Base-by-base conservation (phyloP, 768 basidiomycete species). In the Xanthoconium stramineum region DNA sequence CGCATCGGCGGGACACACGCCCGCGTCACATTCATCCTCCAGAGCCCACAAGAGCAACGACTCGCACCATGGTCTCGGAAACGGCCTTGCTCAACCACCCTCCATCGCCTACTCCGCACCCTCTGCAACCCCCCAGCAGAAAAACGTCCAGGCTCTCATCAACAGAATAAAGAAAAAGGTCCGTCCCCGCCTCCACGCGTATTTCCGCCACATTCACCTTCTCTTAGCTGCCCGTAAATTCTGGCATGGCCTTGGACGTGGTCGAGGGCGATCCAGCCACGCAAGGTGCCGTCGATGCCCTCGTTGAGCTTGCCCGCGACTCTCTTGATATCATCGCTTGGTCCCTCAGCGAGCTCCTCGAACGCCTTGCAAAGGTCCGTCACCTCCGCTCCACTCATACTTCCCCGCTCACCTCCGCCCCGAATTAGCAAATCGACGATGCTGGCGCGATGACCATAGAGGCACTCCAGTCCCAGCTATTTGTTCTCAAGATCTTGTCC, bases 91-190 rank as follows among this genome's bases (percentile, higher is more conserved):
- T 6, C 71, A 74, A 28, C 71, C 71, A 15, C 69, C 71, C 8
- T 73, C 71, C 45, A 57, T 72, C 56, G 72, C 72, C 49, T 77
- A 76, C 64, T 70, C 74, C 32, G 62, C 73, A 17, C 63, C 65
- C 32, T 68, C 70, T 14, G 65, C 80, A 9, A 83, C 83, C 2
- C 86, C 88, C 2, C 89, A 94, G 67, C 88, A 91, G 74, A 91
- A 86, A 77, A 83, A 91, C 51, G 85, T 94, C 35, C 82, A 85
- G 60, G 85, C 85, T 9, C 75, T 95, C 59, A 89, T 95, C 36
- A 86, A 83, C 64, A 80, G 92, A 65, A 73, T 95, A 66, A 88
- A 85, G 73, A 82, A 84, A 72, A 94, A 91, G 82, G 93, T 89
- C 51, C 39, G 76, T 66, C 35, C 37, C 49, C 15, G 45, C 42